Evolutionary conservation across 371 early-diverging fungal genomes (phyloP), one percentile per base, ranked within the genome.

Genomic region (Mycotypha africana): DNA sequence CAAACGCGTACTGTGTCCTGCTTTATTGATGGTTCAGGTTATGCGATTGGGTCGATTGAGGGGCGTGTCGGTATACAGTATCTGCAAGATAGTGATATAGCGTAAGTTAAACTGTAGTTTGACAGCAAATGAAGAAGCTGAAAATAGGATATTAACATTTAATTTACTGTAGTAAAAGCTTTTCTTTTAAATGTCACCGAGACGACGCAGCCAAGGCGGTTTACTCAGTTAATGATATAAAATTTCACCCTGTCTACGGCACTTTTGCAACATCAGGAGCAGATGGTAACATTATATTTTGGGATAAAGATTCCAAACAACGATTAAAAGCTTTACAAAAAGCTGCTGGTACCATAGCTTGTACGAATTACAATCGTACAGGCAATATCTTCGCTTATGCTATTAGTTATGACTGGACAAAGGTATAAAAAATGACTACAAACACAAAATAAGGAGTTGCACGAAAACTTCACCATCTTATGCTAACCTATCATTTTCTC

Each of bases 321-420:
- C 80, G 89, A 49, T 72, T 93, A 42, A 89, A 87, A 53, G 50
- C 71, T 10, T 73, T 84, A 38, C 51, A 62, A 28, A 75, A 74
- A 33, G 59, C 69, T 33, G 78, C 76, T 20, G 66, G 55, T 1
- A 88, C 94, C 3, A 85, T 98, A 46, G 57, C 90, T 11, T 70
- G 85, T 37, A 78, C 91, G 3, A 75, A 88, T 0, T 95, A 95
- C 56, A 93, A 86, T 58, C 69, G 82, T 21, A 86, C 84, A 30
- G 97, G 97, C 21, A 73, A 64, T 26, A 89, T 93, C 37, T 91
- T 94, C 65, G 95, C 95, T 7, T 98, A 97, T 63, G 93, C 94
- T 2, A 67, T 82, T 12, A 86, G 93, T 30, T 95, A 99, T 65
- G 99, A 99, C 65, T 99, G 99, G 99, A 75, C 82, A 51, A 94